phyloP scores from a whole-genome alignment of 371 early-diverging fungal species.

The Chytridium lagenaria region DNA sequence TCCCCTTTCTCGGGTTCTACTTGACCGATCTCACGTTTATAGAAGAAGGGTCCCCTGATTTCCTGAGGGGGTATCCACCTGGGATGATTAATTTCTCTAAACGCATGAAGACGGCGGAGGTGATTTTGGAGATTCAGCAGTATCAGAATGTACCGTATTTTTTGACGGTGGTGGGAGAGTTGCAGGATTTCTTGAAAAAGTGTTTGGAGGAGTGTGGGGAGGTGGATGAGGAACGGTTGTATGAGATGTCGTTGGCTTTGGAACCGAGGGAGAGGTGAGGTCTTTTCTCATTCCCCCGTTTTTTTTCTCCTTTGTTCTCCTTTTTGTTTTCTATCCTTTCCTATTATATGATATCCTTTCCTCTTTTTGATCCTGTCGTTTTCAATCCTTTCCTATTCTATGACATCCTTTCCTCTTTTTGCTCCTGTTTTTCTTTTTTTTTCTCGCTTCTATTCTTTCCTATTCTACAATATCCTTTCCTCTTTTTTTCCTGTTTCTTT shows the following conservation, averaged over 20 bases:
- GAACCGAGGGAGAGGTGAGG: constrained; percentile 67
- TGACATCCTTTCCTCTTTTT: background rate
- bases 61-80: constrained; percentile 41
- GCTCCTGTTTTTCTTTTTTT: background rate
- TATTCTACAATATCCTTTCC: too few species aligned
- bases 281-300: background rate
- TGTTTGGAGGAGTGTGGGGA: constrained; percentile 63
- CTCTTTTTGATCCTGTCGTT: background rate
- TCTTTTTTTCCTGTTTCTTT: background rate
- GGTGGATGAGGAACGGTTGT: constrained; percentile 69
- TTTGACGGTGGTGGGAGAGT: constrained; percentile 71
- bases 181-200: constrained; percentile 73
- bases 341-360: background rate
- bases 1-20: constrained; percentile 83
- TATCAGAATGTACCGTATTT: constrained; percentile 64
- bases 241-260: constrained; percentile 71
- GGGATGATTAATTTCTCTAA: constrained; percentile 85
- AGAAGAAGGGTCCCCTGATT: constrained; percentile 72
- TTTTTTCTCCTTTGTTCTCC: background rate
- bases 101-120: constrained; percentile 64
- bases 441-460: too few species aligned
- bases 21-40: constrained; percentile 89
- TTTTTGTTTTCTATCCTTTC: background rate
- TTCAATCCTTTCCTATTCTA: background rate
- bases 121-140: constrained; percentile 76